phyloP scores from a whole-genome alignment of 805 yeast genomes.

The Nakazawaea populi region DNA sequence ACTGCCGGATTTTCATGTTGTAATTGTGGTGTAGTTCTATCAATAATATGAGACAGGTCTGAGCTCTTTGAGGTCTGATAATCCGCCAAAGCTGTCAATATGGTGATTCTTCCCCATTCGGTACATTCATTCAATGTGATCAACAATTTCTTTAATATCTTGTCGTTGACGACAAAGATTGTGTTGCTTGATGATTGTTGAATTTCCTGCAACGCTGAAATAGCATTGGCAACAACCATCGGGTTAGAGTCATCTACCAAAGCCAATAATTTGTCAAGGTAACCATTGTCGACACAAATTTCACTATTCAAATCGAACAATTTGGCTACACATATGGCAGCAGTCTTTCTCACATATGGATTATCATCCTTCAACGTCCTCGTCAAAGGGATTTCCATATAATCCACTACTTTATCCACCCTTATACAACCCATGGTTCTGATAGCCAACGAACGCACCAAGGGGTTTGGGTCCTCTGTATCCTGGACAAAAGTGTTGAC shows the following conservation, averaged over 20 bases:
- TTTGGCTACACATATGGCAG: constrained; percentile 95
- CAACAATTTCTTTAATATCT: constrained; percentile 54
- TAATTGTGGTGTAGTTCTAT: constrained; percentile 87
- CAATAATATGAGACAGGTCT: constrained; percentile 82
- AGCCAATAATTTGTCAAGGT: constrained; percentile 58
- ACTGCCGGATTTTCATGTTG: constrained; percentile 98
- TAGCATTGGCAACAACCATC: constrained; percentile 95
- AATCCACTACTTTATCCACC: constrained; percentile 92
- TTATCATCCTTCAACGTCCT: constrained; percentile 86
- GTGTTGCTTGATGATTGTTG: constrained; percentile 23
- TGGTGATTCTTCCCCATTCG: constrained; percentile 97
- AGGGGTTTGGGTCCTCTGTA: constrained; percentile 93
- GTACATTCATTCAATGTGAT: constrained; percentile 93
- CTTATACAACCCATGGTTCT: constrained; percentile 98
- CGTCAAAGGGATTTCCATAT: constrained; percentile 84
- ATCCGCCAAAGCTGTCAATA: constrained; percentile 74
- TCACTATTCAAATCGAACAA: constrained; percentile 79
- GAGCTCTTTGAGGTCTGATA: constrained; percentile 48
- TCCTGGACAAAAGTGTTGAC: constrained; percentile 95
- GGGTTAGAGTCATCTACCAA: constrained; percentile 86
- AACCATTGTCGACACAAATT: constrained; percentile 83
- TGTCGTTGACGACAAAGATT: constrained; percentile 32
- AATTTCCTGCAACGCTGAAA: constrained; percentile 81
- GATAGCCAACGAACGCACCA: constrained; percentile 92
- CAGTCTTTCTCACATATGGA: constrained; percentile 96